Evolutionary conservation across 2,329 filamentous ascomycete genomes (phyloP).

Genomic region (Pyrenochaeta sp.): DNA sequence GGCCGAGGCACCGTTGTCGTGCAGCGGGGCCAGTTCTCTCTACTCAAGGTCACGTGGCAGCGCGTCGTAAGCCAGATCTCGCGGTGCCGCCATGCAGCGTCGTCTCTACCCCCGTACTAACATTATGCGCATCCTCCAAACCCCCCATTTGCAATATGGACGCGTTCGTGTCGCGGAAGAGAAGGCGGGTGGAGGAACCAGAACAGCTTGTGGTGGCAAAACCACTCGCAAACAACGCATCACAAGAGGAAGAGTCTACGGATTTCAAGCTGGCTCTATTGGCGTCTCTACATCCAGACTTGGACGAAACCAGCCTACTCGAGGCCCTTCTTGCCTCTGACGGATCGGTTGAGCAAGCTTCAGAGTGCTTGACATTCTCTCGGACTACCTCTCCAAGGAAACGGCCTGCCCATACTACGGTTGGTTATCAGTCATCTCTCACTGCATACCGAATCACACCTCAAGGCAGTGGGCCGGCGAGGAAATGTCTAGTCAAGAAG

Average conservation of each 20-base stretch:
- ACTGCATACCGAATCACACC: constrained; percentile 33
- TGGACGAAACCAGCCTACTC: constrained; percentile 73
- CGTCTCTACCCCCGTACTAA: background rate
- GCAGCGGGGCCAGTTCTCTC: constrained; percentile 26
- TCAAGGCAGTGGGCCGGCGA: constrained; percentile 7
- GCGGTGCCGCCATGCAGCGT: background rate
- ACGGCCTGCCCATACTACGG: constrained; percentile 24
- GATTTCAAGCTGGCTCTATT: constrained; percentile 89
- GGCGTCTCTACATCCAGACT: constrained; percentile 74
- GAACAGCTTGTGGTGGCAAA: constrained; percentile 3
- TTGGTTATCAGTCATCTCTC: constrained; percentile 57
- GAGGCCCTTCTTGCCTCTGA: constrained; percentile 81
- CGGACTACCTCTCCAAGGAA: constrained; percentile 45
- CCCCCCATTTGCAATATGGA: constrained; percentile 39
- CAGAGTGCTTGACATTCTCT: constrained; percentile 60
- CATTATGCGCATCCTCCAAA: constrained; percentile 1
- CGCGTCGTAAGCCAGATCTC: constrained; percentile 8
- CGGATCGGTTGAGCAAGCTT: constrained; percentile 75
- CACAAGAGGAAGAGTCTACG: constrained; percentile 72
- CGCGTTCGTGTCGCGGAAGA: constrained; percentile 50
- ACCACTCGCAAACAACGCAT: background rate
- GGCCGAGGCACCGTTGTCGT: constrained; percentile 31
- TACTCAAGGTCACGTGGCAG: constrained; percentile 20
- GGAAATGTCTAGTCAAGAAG: constrained; percentile 70
- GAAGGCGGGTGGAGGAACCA: constrained; percentile 33